Percentiles rank a stretch among this genome's conserved stretches.
Evolutionary conservation across 1,284 basidiomycete genomes (phyloP).

Genomic region (Ceratobasidium sp.): DNA sequence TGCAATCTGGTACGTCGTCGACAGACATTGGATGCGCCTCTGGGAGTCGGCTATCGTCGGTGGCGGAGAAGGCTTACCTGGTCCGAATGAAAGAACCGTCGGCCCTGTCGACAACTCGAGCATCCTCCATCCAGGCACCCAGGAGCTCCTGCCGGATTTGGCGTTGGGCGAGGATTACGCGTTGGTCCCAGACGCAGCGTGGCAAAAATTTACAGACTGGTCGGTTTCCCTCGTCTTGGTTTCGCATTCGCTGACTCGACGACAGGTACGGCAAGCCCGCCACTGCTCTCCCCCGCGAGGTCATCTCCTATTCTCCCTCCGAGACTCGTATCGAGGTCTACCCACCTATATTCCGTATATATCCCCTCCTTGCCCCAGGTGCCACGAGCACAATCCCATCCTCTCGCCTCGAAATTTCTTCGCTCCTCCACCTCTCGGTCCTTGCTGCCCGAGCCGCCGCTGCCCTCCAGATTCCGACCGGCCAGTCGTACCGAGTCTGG

Average conservation of each 20-base stretch:
- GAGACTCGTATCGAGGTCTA: conserved; percentile 79
- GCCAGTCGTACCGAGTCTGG: conserved; percentile 42
- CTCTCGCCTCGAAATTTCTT: conserved; percentile 51
- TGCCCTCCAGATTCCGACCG: conserved; percentile 41
- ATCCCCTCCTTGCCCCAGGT: conserved; percentile 12
- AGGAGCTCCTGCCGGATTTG: conserved; percentile 49
- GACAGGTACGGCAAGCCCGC: conserved; percentile 74
- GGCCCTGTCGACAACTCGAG: conserved; percentile 79
- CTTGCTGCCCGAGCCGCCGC: conserved; percentile 34
- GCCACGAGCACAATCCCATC: conserved; percentile 6
- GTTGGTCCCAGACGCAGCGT: conserved; percentile 78
- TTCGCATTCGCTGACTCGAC: conserved; percentile 37
- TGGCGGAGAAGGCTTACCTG: conserved; percentile 51
- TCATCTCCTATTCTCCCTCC: conserved; percentile 68
- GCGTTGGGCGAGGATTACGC: conserved; percentile 76
- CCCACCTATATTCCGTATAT: conserved; percentile 75
- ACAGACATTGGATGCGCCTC: conserved; percentile 74
- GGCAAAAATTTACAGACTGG: conserved; percentile 76
- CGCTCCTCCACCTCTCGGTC: conserved; percentile 43
- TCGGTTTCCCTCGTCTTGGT: conserved; percentile 55
- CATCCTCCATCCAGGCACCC: conserved; percentile 61
- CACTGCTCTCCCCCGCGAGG: conserved; percentile 69
- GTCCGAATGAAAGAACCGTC: conserved; percentile 57
- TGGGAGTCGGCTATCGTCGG: conserved; percentile 79
- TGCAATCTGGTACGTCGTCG: conserved; percentile 82